These are phyloP conservation scores for Syncephalis fuscata DNA, from an alignment of 371 early-diverging fungal genomes.

Conservation along the genomic window DNA sequence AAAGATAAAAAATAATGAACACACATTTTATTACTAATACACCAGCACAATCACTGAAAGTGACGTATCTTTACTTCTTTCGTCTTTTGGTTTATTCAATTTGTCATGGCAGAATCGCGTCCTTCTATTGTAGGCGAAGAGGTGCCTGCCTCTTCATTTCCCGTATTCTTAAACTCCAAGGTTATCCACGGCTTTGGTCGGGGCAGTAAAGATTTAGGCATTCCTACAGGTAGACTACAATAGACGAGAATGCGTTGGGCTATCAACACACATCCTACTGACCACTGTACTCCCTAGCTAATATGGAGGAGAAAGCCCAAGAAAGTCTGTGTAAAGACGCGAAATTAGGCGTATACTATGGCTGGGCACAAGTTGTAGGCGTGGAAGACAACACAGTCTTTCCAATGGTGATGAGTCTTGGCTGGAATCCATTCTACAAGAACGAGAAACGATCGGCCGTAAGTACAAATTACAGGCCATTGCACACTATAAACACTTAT, in stretches of 20 bases:
- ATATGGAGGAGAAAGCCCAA: constrained; percentile 69
- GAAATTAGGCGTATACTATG: constrained; percentile 85
- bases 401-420: constrained; percentile 96
- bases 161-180: constrained; percentile 49
- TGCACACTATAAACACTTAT: neutral
- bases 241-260: neutral
- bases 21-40: too few species aligned
- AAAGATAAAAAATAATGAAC: too few species aligned
- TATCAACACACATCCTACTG: neutral
- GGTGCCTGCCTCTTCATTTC: constrained; percentile 36
- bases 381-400: constrained; percentile 27
- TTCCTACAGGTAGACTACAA: constrained; percentile 79
- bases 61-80: too few species aligned
- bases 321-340: constrained; percentile 37
- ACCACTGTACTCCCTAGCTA: constrained; percentile 34
- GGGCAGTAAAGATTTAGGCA: constrained; percentile 90
- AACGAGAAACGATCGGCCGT: constrained; percentile 89
- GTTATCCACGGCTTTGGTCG: constrained; percentile 89
- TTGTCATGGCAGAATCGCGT: constrained; percentile 9
- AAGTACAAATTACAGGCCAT: constrained; percentile 10
- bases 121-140: constrained; percentile 39
- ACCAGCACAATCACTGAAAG: too few species aligned
- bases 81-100: too few species aligned
- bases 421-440: constrained; percentile 97
- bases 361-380: constrained; percentile 68